Conservation (phyloP, 1,284 basidiomycete genomes). For the Xanthoconium separans region DNA sequence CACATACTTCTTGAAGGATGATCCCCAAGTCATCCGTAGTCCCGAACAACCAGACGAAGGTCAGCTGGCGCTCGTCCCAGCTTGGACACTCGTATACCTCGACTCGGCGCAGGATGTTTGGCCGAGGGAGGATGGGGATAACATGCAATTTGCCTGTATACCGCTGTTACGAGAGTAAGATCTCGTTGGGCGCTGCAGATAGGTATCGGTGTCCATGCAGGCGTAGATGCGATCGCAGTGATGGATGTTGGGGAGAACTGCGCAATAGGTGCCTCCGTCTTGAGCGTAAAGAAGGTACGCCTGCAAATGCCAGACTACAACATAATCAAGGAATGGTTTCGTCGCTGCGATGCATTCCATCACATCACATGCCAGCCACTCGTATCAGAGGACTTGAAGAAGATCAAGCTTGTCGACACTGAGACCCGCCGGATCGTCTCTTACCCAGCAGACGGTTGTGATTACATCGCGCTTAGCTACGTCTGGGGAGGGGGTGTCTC, state of each 20-base stretch:
- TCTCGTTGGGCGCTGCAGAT: neutral
- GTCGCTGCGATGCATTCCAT: constrained; percentile 9
- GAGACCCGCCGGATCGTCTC: constrained; percentile 8
- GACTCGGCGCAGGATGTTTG: constrained; percentile 1
- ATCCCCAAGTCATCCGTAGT: neutral
- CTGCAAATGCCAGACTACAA: neutral
- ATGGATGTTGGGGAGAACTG: neutral
- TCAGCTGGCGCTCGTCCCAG: no score
- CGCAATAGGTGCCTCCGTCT: no score
- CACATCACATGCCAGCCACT: constrained; percentile 5
- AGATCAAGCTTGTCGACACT: constrained; percentile 16
- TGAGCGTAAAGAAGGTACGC: constrained; percentile 9
- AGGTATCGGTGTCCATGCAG: neutral
- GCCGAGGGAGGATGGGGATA: neutral
- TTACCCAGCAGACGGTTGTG: constrained; percentile 3
- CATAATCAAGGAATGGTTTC: constrained; percentile 9
- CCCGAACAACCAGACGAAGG: constrained; percentile 1
- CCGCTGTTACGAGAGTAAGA: neutral
- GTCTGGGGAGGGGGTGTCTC: constrained; percentile 22
- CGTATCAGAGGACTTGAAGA: constrained; percentile 2
- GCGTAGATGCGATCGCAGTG: constrained; percentile 11
- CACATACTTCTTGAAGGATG: constrained; percentile 3
- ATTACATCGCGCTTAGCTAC: constrained; percentile 24
- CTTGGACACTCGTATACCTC: no score
- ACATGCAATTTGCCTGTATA: constrained; percentile 15